phyloP scores from a whole-genome alignment of 1,284 basidiomycete species.

The Leccinum variabile region DNA sequence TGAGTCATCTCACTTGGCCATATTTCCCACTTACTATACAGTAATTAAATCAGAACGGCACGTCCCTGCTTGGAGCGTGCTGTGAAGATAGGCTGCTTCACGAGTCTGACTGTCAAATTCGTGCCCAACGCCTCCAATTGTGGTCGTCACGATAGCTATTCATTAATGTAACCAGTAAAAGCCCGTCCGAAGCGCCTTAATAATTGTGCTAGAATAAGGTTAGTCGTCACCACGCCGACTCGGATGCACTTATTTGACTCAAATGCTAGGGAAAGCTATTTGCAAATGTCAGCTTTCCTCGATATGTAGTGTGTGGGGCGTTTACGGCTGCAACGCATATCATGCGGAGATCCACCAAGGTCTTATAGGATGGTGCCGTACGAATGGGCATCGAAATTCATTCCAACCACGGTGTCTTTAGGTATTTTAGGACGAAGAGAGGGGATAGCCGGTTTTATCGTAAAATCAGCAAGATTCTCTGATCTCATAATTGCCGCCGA shows the following conservation, averaged over 20 bases:
- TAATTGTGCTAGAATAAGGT: constrained; percentile 24
- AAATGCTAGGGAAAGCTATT: constrained; percentile 13
- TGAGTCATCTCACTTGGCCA: constrained; percentile 8
- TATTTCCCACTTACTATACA: constrained; percentile 7
- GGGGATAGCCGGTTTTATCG: constrained; percentile 18
- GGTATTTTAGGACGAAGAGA: constrained; percentile 21
- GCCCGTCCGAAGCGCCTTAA: constrained; percentile 13
- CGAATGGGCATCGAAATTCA: constrained; percentile 7
- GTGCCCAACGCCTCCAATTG: constrained; percentile 4
- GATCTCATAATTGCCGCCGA: constrained; percentile 32
- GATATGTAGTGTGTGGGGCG: constrained; percentile 3
- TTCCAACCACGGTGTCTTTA: constrained; percentile 11
- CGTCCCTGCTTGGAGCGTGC: constrained; percentile 1
- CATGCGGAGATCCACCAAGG: constrained; percentile 21
- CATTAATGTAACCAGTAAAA: constrained; percentile 25
- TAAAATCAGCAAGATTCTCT: constrained; percentile 15
- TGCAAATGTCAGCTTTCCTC: constrained; percentile 12
- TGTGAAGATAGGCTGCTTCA: constrained; percentile 7
- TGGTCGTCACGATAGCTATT: constrained; percentile 10
- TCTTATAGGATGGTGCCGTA: constrained; percentile 9
- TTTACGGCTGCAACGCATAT: constrained; percentile 20
- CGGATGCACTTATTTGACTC: constrained; percentile 11
- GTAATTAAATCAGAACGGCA: constrained; percentile 11
- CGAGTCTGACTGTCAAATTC: constrained; percentile 10
- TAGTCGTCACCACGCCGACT: constrained; percentile 12